Percentiles rank a stretch among this genome's conserved stretches.
phyloP scores from a whole-genome alignment of 257 asterid genomes.

The Solanum piurae region DNA sequence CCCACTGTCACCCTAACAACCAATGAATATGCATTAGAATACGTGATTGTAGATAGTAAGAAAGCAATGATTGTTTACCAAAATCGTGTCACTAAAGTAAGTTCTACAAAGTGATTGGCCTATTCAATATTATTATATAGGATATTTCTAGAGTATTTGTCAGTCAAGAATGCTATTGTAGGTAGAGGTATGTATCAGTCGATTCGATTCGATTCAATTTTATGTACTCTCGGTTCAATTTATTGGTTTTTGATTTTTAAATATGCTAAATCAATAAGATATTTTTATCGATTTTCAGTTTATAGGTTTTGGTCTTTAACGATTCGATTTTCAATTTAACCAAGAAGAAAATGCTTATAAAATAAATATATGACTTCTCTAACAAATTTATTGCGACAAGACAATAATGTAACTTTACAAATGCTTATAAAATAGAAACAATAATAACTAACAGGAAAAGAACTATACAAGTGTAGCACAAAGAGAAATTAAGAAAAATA shows the following conservation, averaged over 20 bases:
- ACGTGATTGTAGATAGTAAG: not conserved
- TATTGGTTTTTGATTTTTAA: too few relatives aligned
- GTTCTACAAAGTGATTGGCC: not conserved
- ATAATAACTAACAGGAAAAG: not conserved
- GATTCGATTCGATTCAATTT: too few relatives aligned
- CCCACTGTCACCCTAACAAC: not conserved
- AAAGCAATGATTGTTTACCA: not conserved
- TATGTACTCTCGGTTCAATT: too few relatives aligned
- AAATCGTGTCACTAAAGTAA: too few relatives aligned
- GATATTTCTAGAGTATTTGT: not conserved
- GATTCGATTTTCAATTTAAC: too few relatives aligned
- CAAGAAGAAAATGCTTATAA: not conserved
- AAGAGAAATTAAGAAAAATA: not conserved
- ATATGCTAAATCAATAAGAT: not conserved
- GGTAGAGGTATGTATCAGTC: not conserved
- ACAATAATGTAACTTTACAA: not conserved
- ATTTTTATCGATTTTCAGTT: too few relatives aligned
- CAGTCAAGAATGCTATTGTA: not conserved
- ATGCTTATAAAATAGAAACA: too few relatives aligned
- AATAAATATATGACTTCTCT: not conserved
- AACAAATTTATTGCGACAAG: too few relatives aligned
- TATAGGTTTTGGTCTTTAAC: not conserved
- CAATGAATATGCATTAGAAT: not conserved
- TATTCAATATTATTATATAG: too few relatives aligned
- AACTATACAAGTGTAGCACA: not conserved